Percentiles rank a stretch among this genome's conserved stretches.
phyloP scores from a whole-genome alignment of 257 asterid genomes.

The Salvia hispanica region DNA sequence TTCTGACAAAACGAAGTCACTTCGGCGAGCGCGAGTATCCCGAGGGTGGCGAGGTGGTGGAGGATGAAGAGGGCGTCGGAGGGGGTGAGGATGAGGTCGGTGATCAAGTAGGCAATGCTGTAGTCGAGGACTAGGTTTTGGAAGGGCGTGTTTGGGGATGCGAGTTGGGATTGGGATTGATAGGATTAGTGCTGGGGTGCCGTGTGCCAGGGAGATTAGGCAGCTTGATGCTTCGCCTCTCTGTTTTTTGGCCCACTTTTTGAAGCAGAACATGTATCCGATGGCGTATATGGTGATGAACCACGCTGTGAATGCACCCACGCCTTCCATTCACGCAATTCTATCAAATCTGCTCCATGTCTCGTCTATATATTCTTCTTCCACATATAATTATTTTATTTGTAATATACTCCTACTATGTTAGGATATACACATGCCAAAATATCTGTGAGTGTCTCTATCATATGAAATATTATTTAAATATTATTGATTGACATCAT shows the following conservation, averaged over 20 bases:
- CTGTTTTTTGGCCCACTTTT: slow-evolving; percentile 52
- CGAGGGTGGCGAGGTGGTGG: slow-evolving; percentile 76
- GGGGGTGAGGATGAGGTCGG: slow-evolving; percentile 57
- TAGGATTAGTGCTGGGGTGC: slow-evolving; percentile 55
- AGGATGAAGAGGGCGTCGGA: slow-evolving; percentile 57
- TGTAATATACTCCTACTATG: too few relatives aligned
- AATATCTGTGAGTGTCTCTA: not conserved
- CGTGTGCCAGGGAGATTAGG: slow-evolving; percentile 66
- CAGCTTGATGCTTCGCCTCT: slow-evolving; percentile 70
- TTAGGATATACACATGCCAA: too few relatives aligned
- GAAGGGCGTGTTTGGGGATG: slow-evolving; percentile 49
- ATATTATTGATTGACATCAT: too few relatives aligned
- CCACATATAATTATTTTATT: too few relatives aligned
- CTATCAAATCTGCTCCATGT: too few relatives aligned
- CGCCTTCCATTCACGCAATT: slow-evolving; percentile 35
- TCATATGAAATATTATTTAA: not conserved
- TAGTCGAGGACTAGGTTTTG: slow-evolving; percentile 61
- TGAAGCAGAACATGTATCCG: slow-evolving; percentile 51
- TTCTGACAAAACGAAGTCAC: slow-evolving; percentile 71
- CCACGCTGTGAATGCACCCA: slow-evolving; percentile 45
- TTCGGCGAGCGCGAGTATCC: slow-evolving; percentile 68
- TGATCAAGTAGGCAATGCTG: slow-evolving; percentile 68
- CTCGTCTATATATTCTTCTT: too few relatives aligned
- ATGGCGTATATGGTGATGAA: slow-evolving; percentile 49
- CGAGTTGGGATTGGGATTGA: slow-evolving; percentile 47